Conservation (phyloP, 2,329 filamentous ascomycete species). For the Diaporthe helianthi region DNA sequence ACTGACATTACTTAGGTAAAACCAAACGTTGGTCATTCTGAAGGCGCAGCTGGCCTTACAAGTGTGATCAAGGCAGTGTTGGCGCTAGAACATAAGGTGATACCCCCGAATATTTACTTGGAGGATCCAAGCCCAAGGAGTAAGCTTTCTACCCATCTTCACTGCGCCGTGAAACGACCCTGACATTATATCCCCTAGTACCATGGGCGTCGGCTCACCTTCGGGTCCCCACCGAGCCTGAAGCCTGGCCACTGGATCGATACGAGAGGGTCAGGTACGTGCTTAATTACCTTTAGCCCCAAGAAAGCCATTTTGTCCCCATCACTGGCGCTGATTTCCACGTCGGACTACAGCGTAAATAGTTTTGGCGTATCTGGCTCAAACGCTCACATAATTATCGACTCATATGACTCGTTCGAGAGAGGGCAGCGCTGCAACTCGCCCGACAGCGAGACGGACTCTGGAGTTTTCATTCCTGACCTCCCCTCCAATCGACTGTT, state of each 20-base stretch:
- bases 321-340: too few species aligned
- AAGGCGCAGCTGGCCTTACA: conserved; percentile 44
- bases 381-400: too few species aligned
- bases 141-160: conserved; percentile 15
- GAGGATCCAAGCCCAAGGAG: conserved; percentile 43
- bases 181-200: not conserved
- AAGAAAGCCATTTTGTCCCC: too few species aligned
- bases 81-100: conserved; percentile 42
- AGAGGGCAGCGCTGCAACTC: too few species aligned
- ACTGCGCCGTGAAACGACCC: too few species aligned
- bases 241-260: conserved; percentile 39
- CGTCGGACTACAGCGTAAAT: too few species aligned
- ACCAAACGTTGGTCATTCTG: conserved; percentile 48
- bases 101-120: conserved; percentile 46
- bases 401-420: too few species aligned
- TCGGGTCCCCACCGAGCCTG: conserved; percentile 38
- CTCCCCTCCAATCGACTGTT: too few species aligned
- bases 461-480: too few species aligned
- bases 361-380: too few species aligned
- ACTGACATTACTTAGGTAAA: conserved; percentile 41
- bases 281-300: too few species aligned
- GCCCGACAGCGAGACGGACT: too few species aligned
- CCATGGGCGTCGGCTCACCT: conserved; percentile 38
- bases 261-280: conserved; percentile 39
- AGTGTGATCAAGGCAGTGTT: conserved; percentile 45